A percentile compares a stretch with the other conserved stretches of the same genome.
Conservation (phyloP, 192 early-diverging fungal species). For the Dispira parvispora region DNA sequence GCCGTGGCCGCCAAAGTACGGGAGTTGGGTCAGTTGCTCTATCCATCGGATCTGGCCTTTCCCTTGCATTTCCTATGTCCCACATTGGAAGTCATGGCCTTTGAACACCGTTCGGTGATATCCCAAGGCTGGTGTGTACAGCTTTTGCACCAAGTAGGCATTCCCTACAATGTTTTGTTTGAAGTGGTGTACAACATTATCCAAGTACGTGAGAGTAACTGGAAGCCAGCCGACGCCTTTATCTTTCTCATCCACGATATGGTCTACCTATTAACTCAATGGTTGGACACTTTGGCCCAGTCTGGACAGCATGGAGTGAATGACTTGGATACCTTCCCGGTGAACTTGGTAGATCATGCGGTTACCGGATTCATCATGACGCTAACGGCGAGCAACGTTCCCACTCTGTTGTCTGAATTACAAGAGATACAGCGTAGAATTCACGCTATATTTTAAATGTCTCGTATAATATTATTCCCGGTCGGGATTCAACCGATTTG, state of each 20-base stretch:
- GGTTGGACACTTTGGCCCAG: not conserved
- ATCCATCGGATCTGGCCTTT: slow-evolving; percentile 24
- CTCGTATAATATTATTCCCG: not conserved
- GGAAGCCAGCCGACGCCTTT: not conserved
- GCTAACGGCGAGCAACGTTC: slow-evolving; percentile 17
- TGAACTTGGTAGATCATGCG: slow-evolving; percentile 23
- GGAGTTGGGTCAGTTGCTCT: slow-evolving; percentile 19
- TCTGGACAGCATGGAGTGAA: not conserved
- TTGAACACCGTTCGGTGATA: slow-evolving; percentile 16
- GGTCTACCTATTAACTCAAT: slow-evolving; percentile 1
- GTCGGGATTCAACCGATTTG: too few species aligned
- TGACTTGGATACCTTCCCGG: slow-evolving; percentile 14
- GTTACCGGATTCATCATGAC: slow-evolving; percentile 30
- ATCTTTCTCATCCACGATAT: slow-evolving; percentile 3
- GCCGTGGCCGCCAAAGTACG: not conserved
- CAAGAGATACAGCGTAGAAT: slow-evolving; percentile 23
- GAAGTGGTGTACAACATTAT: slow-evolving; percentile 18
- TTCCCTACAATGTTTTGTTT: slow-evolving; percentile 21
- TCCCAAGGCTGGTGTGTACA: slow-evolving; percentile 13
- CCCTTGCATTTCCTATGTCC: slow-evolving; percentile 16
- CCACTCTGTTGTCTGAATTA: slow-evolving; percentile 19
- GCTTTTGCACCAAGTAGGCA: slow-evolving; percentile 15
- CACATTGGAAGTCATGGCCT: slow-evolving; percentile 5
- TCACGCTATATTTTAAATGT: slow-evolving; percentile 21
- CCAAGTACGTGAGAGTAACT: not conserved